Conservation (phyloP, 257 asterid genomes). For the Forsythia suspensa region DNA sequence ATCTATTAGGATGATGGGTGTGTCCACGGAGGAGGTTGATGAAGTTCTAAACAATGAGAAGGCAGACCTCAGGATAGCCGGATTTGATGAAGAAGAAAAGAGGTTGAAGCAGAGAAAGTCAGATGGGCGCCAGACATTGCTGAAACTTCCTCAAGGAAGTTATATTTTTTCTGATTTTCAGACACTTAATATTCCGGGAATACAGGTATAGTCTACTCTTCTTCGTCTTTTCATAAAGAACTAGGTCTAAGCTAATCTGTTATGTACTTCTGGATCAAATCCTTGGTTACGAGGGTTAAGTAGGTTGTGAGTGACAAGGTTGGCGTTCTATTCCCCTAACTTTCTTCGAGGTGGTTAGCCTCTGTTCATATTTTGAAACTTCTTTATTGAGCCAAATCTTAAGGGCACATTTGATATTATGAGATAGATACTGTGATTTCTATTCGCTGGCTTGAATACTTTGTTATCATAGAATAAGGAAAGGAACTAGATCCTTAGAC, state of each 20-base stretch:
- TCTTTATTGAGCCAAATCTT: not conserved
- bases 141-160: slow-evolving; percentile 73
- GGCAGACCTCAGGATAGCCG: slow-evolving; percentile 74
- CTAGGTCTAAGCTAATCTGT: not conserved
- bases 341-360: not conserved
- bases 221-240: not conserved
- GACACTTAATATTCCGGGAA: slow-evolving; percentile 80
- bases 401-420: not conserved
- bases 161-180: slow-evolving; percentile 77
- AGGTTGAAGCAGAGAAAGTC: slow-evolving; percentile 61
- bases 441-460: not conserved
- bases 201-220: slow-evolving; percentile 49
- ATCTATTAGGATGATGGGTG: slow-evolving; percentile 91
- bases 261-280: not conserved
- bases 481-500: not conserved
- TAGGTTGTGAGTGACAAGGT: not conserved
- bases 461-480: not conserved
- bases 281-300: not conserved
- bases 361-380: not conserved
- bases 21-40: slow-evolving; percentile 71
- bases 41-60: slow-evolving; percentile 63
- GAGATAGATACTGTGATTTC: not conserved
- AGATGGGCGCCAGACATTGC: slow-evolving; percentile 31
- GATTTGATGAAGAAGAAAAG: slow-evolving; percentile 87
- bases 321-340: not conserved